Base-by-base conservation (phyloP, 2,329 filamentous ascomycete species). In the Hymenoscyphus salicellus region DNA sequence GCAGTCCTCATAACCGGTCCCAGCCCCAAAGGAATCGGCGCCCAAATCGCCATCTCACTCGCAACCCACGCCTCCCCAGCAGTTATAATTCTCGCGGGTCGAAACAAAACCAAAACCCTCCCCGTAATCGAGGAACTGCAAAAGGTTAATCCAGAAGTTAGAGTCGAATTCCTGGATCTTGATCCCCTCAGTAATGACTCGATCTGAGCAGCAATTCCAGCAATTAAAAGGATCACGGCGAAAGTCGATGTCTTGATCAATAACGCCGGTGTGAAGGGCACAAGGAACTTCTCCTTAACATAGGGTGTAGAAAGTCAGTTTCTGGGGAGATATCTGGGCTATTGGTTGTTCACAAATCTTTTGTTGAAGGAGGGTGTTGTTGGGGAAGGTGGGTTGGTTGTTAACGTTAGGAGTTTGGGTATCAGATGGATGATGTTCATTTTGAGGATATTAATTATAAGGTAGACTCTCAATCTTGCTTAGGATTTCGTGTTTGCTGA, bases 401-500 rank as follows among this genome's bases (percentile, higher is more conserved):
- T 86, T 52, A 73, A 75, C 0, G 71, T 84, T 1, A 75, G 80
- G 0, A 81, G 79, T 1, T 67, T 75, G 0, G 70, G 1, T 83
- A 85, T 67, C 75, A 77, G n/a, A 64, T 70, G 2, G 69, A 69
- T 1, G 78, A 79, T 7, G 65, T 86, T 0, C 80, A 81, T 61
- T 80, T 76, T 0, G 67, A 66, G 8, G 60, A 65, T 33, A 49
- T 62, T 16, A 68, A 70, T 43, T 68, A 66, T 17, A 6, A 62
- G 16, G 60, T 61, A 61, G 28, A n/a, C n/a, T n/a, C n/a, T n/a
- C n/a, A n/a, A n/a, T n/a, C n/a, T n/a, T n/a, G n/a, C n/a, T n/a
- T n/a, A n/a, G n/a, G 17, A 0, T 10, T 20, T n/a, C 26, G 74
- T 72, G 64, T 77, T 76, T 63, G 71, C 74, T n/a, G 73, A 70